Base-by-base conservation (phyloP, 108 stramenopile genomes). In the Skeletonema tropicum region DNA sequence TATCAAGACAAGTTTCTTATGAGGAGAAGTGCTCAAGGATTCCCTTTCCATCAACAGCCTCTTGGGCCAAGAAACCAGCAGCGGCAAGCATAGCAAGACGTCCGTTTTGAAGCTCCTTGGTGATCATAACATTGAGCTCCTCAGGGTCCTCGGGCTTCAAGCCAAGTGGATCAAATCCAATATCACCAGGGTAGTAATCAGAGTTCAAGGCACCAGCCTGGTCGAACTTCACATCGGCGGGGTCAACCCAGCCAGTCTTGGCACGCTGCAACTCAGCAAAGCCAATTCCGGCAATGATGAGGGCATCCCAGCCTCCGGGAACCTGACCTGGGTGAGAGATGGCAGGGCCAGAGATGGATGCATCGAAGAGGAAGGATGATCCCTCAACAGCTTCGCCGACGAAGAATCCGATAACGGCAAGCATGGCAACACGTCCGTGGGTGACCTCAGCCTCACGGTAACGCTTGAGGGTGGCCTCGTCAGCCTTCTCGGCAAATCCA, bases 41-140 rank as follows among this genome's bases (percentile, higher is more conserved):
- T 74, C 82, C 88, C 83, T 90, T 86, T 19, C 90, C 90, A 68
- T 90, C 84, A 9, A 84, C 81, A 13, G 91, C 83, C 77, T 94
- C 90, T 78, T 94, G 94, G 15, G 94, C 92, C 39, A 92, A 58
- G 77, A 97, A 89, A 29, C 96, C 96, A 29, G 91, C 84, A 57
- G 93, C 78, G 19, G 90, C 96, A 52, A 94, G 83, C 96, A 97
- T 97, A 25, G 92, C 96, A 59, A 97, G 83, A 33, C 96, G 89
- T 75, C 96, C 94, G 87, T 97, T 90, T 82, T 97, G 92, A 52
- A 97, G 68, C 80, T 95, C 94, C 48, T 69, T 68, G 57, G 91
- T 94, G 26, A 87, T 86, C 88, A 96, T 88, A 58, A 58, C 39
- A 52, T 72, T 29, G 33, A 90, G 82, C 41, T 83, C 92, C 41